These are phyloP conservation scores for Hypoxylon rickii DNA, from an alignment of 495 filamentous ascomycete species.

Conservation along the genomic window DNA sequence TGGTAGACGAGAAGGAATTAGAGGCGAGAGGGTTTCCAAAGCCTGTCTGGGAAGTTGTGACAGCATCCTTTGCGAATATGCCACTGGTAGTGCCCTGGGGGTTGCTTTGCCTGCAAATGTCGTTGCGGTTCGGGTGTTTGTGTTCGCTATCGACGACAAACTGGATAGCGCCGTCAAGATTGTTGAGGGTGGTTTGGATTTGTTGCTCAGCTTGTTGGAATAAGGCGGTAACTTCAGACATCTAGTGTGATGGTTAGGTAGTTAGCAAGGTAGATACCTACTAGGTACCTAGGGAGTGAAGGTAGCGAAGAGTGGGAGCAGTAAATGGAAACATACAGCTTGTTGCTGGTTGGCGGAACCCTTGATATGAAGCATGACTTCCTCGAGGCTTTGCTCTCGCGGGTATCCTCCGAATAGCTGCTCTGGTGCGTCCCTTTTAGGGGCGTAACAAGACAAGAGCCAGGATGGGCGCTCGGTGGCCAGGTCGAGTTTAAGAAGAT, in stretches of 20 bases:
- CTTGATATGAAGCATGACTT: conserved; percentile 71
- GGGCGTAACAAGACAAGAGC: conserved; percentile 83
- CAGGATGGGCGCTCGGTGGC: conserved; percentile 71
- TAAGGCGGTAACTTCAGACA: conserved; percentile 64
- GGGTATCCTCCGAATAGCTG: conserved; percentile 79
- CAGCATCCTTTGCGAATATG: conserved; percentile 31
- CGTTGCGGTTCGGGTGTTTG: conserved; percentile 79
- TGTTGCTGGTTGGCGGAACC: conserved; percentile 64
- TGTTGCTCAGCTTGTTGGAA: conserved; percentile 66
- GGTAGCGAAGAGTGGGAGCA: background rate
- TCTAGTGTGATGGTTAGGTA: conserved; percentile 39
- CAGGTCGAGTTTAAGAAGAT: conserved; percentile 67
- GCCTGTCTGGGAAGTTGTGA: conserved; percentile 13
- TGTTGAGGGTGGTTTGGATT: conserved; percentile 65
- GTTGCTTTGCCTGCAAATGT: conserved; percentile 60
- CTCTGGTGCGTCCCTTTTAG: conserved; percentile 69
- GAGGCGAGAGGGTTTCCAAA: conserved; percentile 34
- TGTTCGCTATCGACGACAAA: conserved; percentile 71
- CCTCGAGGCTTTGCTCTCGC: conserved; percentile 85
- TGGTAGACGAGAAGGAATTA: conserved; percentile 44
- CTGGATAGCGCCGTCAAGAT: conserved; percentile 72
- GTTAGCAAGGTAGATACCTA: conserved; percentile 12
- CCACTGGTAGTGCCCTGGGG: conserved; percentile 41
- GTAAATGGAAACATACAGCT: conserved; percentile 52
- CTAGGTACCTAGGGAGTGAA: too few relatives aligned